Evolutionary conservation across 768 basidiomycete genomes (phyloP), one percentile per base, ranked within the genome.

Genomic region (Calocybe indica): DNA sequence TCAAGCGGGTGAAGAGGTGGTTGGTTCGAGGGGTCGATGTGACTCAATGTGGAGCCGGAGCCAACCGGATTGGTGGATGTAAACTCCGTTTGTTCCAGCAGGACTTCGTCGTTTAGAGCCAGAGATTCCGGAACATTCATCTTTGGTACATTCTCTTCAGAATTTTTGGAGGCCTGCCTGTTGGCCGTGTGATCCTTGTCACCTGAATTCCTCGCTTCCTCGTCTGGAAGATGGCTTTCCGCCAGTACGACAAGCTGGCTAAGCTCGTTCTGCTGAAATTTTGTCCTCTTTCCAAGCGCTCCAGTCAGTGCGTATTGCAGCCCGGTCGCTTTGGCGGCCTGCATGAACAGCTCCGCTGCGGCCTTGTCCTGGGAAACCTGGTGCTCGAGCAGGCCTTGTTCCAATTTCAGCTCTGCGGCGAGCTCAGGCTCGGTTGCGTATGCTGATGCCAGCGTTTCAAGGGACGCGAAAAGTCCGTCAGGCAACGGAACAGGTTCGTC

Each of bases 191-290:
- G 29, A 12, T 13, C 33, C 37, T 47, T 50, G 10, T 49, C 38
- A 47, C 43, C 44, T 40, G 51, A 14, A 32, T 44, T 54, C 45
- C 50, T 55, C 55, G 55, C 57, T 46, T 57, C 57, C 37, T 61
- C 67, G 35, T 66, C 59, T 41, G 73, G 58, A 44, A 78, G 64
- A 46, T 81, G 79, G 51, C 92, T 92, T 61, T 93, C 80, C n/a
- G 96, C 95, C 13, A 99, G 78, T 15, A 99, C 73, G 37, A 98
- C 88, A 43, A 99, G 82, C 65, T 99, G 96, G 46, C 85, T 88
- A 47, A 88, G 70, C 32, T 92, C 87, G 45, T 69, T 78, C 52
- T 86, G 73, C 65, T 99, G 96, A 65, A 88, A 99, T 63, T 92
- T 95, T 8, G 96, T 99, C 51, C 91, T 79, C 66, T 86, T 92